Evolutionary conservation across 805 yeast genomes (phyloP).

Genomic region (Komagataella pastoris): DNA sequence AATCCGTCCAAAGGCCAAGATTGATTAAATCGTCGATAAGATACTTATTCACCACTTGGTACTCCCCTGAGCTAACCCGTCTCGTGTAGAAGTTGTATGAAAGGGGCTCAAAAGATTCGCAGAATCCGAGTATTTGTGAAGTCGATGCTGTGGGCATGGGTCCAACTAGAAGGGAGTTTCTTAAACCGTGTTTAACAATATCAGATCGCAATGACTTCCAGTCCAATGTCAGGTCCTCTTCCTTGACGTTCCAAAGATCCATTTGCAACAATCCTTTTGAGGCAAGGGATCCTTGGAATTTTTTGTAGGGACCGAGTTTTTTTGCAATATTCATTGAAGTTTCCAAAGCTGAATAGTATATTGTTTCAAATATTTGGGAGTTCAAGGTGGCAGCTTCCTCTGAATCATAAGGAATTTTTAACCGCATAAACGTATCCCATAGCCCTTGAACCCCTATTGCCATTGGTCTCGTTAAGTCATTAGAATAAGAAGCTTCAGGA

Average conservation of each 20-base stretch:
- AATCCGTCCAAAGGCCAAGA: constrained; percentile 71
- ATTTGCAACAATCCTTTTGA: constrained; percentile 76
- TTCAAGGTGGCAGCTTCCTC: constrained; percentile 64
- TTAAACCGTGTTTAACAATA: constrained; percentile 50
- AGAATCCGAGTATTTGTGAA: constrained; percentile 87
- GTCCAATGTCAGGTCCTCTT: constrained; percentile 57
- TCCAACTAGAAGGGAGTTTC: constrained; percentile 82
- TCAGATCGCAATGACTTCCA: constrained; percentile 63
- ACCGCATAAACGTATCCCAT: constrained; percentile 74
- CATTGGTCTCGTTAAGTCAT: constrained; percentile 78
- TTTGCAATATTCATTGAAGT: constrained; percentile 73
- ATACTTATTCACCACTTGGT: constrained; percentile 83
- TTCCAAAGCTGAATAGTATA: constrained; percentile 88
- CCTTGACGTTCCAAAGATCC: constrained; percentile 61
- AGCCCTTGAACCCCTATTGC: constrained; percentile 98
- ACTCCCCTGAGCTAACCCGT: constrained; percentile 87
- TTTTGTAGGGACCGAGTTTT: constrained; percentile 53
- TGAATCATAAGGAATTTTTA: constrained; percentile 82
- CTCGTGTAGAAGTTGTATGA: constrained; percentile 88
- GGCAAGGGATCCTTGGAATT: constrained; percentile 80
- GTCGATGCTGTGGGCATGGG: constrained; percentile 99
- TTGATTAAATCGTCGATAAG: constrained; percentile 71
- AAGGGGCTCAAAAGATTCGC: constrained; percentile 92
- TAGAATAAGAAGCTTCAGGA: constrained; percentile 59
- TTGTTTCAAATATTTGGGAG: constrained; percentile 84